phyloP scores from a whole-genome alignment of 345 rosid genomes.

The Euphorbia tirucalli region DNA sequence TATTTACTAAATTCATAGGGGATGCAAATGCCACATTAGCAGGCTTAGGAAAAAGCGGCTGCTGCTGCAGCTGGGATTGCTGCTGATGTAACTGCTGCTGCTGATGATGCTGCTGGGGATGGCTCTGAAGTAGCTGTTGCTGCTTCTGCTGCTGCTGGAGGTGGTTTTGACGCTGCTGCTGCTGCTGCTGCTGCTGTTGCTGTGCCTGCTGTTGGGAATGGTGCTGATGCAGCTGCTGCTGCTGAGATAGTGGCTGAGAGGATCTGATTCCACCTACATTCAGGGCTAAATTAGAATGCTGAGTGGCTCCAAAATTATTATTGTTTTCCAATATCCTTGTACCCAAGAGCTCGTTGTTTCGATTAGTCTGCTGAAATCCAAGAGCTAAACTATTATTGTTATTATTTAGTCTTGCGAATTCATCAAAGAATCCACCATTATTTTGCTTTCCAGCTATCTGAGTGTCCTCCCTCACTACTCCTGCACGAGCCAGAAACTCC shows the following conservation, averaged over 20 bases:
- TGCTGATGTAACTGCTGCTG: constrained; percentile 8
- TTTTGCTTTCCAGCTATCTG: constrained; percentile 33
- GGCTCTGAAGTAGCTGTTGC: too few relatives aligned
- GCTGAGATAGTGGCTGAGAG: constrained; percentile 28
- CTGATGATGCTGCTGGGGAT: not conserved
- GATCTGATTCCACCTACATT: constrained; percentile 46
- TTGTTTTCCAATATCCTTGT: constrained; percentile 23
- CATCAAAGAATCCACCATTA: constrained; percentile 48
- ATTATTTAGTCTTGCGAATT: constrained; percentile 23
- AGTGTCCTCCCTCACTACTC: constrained; percentile 32
- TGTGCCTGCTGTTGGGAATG: too few relatives aligned
- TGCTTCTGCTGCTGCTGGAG: too few relatives aligned
- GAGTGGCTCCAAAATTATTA: constrained; percentile 34
- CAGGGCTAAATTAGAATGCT: constrained; percentile 43
- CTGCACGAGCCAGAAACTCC: constrained; percentile 33
- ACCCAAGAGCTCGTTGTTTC: constrained; percentile 41
- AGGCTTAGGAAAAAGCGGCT: constrained; percentile 67
- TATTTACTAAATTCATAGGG: constrained; percentile 36
- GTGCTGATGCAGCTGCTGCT: constrained; percentile 6
- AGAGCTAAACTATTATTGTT: constrained; percentile 42
- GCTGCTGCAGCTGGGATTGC: constrained; percentile 36
- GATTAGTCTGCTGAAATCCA: constrained; percentile 58
- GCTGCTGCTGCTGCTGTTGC: too few relatives aligned
- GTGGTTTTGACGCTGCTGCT: constrained; percentile 29
- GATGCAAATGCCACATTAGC: constrained; percentile 56